A percentile compares a stretch with the other conserved stretches of the same genome.
Evolutionary conservation across 345 rosid species (phyloP).

Genomic region (Adansonia digitata): DNA sequence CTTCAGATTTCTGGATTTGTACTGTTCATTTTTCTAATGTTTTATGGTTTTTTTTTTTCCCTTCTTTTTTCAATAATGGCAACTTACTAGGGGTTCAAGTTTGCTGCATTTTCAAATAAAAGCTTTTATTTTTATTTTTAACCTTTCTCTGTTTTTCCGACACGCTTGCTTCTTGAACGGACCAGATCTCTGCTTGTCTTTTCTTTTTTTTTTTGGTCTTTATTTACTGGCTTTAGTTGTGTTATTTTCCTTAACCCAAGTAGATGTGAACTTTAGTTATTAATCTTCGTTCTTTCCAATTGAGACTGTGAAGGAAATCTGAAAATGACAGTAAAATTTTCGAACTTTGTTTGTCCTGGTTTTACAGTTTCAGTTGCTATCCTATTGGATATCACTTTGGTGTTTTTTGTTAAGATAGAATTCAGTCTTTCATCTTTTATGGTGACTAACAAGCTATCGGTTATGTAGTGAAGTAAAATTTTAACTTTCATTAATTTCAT

Average conservation of each 20-base stretch:
- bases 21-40: too few species aligned
- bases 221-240: neutral
- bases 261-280: slow-evolving; percentile 3
- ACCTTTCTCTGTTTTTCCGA: neutral
- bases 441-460: neutral
- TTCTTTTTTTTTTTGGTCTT: neutral
- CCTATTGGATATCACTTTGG: neutral
- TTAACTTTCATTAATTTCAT: neutral
- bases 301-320: neutral
- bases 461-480: neutral
- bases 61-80: slow-evolving; percentile 11
- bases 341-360: neutral
- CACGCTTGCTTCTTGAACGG: neutral
- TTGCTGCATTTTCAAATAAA: slow-evolving; percentile 11
- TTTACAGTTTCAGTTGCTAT: neutral
- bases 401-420: neutral
- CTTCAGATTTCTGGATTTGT: too few species aligned
- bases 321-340: neutral
- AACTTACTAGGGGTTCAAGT: slow-evolving; percentile 8
- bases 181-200: too few species aligned
- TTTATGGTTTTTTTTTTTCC: too few species aligned
- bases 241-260: neutral
- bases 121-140: neutral
- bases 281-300: neutral
- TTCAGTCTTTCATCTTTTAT: neutral